Base-by-base conservation (phyloP, 2,329 filamentous ascomycete species). In the Stagonosporopsis vannaccii region DNA sequence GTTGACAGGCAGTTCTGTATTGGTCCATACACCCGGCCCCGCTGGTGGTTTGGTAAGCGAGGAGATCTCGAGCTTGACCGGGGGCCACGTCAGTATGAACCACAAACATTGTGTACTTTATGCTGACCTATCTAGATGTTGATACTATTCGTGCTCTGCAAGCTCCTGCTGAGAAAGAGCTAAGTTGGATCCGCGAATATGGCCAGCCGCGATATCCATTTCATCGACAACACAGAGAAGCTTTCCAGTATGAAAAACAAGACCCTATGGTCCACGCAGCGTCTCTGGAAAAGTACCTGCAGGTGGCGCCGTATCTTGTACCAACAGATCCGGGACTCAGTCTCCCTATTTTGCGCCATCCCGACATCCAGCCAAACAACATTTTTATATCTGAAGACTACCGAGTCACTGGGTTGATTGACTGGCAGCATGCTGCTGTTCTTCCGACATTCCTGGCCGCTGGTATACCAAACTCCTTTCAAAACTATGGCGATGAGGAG, bases 361-460 rank as follows among this genome's bases (percentile, higher is more conserved):
- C 73, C 11, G 74, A 77, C 51, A 59, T 75, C n/a, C 60, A 67
- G 36, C 70, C 71, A 1, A 67, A 65, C 55, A 76, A 74, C 53
- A 68, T 77, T 25, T 74, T 74, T 43, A 56, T 73, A 11, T 70
- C 64, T 32, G 59, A 71, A 6, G 53, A 70, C 26, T 63, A 68
- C 43, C 68, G 72, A 7, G 73, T 80, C 20, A 65, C 63, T 25
- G 57, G 74, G 26, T 56, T 80, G 1, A 77, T 80, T 32, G 77
- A 81, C 56, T 80, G 76, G 77, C 76, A 80, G 60, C 69, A 79
- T 59, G 65, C 64, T 35, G 40, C 67, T 2, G 61, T 72, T 23
- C 70, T 78, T n/a, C 78, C 76, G 4, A 71, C 73, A 9, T 74
- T 77, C 44, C 65, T 78, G 6, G 64, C 68, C 12, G 67, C 73